A percentile compares a stretch with the other conserved stretches of the same genome.
phyloP scores from a whole-genome alignment of 2,329 filamentous ascomycete species.

The Aureobasidium sp. region DNA sequence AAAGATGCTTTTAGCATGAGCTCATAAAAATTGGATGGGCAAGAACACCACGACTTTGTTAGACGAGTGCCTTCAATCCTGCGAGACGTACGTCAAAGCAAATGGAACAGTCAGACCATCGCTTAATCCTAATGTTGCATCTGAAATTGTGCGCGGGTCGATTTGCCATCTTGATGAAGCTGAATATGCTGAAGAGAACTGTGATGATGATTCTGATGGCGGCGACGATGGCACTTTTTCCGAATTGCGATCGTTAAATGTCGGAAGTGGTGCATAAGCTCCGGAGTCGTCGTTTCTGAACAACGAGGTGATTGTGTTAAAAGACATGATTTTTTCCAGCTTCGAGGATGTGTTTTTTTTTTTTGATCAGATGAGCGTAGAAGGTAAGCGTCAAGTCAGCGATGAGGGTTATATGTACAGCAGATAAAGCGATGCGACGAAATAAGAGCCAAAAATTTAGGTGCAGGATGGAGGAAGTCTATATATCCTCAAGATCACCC shows the following conservation, averaged over 20 bases:
- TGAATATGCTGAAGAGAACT: not conserved
- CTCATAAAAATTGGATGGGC: no score
- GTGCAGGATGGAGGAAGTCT: not conserved
- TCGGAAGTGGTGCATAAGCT: slow-evolving; percentile 6
- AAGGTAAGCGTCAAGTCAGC: not conserved
- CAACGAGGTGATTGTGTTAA: not conserved
- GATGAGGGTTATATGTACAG: not conserved
- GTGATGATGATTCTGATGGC: not conserved
- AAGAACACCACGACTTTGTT: no score
- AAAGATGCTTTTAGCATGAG: not conserved
- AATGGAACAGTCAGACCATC: slow-evolving; percentile 40
- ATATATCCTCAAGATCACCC: slow-evolving; percentile 3
- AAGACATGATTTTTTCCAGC: not conserved
- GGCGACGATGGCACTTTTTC: not conserved
- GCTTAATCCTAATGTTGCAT: slow-evolving; percentile 36
- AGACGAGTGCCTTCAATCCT: no score
- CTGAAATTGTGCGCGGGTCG: slow-evolving; percentile 38
- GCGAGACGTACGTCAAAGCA: slow-evolving; percentile 27
- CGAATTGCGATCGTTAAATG: not conserved
- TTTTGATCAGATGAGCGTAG: not conserved
- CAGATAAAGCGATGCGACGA: not conserved
- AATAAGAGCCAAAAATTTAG: not conserved
- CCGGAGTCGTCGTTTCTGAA: not conserved
- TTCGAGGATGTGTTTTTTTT: not conserved
- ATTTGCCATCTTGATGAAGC: slow-evolving; percentile 16